phyloP scores from a whole-genome alignment of 371 early-diverging fungal species.

The Circinella minor region DNA sequence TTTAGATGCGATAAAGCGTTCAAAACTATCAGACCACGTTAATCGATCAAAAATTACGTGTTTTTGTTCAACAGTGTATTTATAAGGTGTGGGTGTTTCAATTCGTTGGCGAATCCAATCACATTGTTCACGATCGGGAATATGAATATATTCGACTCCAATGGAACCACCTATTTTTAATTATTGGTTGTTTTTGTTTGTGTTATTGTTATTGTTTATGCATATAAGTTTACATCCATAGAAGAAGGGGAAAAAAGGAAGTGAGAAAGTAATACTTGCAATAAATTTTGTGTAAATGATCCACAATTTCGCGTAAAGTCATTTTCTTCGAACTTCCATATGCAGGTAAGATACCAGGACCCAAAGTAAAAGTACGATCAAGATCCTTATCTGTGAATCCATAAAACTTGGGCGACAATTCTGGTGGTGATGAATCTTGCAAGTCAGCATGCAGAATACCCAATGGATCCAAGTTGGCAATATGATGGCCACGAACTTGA shows the following conservation, averaged over 20 bases:
- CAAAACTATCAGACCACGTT: constrained; percentile 96
- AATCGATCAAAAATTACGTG: constrained; percentile 91
- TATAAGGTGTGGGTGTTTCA: constrained; percentile 88
- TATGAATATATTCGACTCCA: constrained; percentile 98
- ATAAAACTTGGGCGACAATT: constrained; percentile 87
- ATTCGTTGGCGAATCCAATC: constrained; percentile 95
- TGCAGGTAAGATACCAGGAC: constrained; percentile 94
- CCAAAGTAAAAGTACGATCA: constrained; percentile 88
- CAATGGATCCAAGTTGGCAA: constrained; percentile 93
- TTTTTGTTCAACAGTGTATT: constrained; percentile 88
- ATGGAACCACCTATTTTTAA: constrained; percentile 72
- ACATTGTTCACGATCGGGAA: constrained; percentile 93
- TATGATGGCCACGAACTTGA: constrained; percentile 96
- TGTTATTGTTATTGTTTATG: not conserved
- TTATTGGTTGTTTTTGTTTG: constrained; percentile 6
- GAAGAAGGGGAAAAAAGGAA: not conserved
- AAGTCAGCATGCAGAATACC: constrained; percentile 77
- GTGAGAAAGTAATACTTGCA: constrained; percentile 56
- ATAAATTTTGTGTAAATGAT: constrained; percentile 83
- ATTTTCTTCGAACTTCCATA: constrained; percentile 74
- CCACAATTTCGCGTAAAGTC: constrained; percentile 91
- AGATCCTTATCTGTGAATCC: constrained; percentile 94
- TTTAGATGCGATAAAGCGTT: constrained; percentile 94
- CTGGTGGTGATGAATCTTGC: constrained; percentile 70
- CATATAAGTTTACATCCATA: too few relatives aligned